Conservation (phyloP, 371 early-diverging fungal species). For the Circinella minor region DNA sequence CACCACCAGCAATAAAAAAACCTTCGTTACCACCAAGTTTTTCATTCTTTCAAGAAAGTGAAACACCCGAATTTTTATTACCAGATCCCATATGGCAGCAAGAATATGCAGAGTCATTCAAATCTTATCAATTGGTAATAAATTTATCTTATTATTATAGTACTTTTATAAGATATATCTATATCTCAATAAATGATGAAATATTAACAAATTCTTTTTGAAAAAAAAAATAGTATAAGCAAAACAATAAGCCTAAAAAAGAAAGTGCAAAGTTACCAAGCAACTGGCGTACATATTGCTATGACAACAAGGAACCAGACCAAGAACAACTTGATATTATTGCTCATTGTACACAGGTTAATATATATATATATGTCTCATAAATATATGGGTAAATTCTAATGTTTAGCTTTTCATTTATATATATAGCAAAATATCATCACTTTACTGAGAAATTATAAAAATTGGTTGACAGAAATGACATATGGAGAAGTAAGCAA, state of each 20-base stretch:
- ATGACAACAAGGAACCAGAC: slow-evolving; percentile 8
- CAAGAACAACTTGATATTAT: background rate
- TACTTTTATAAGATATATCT: background rate
- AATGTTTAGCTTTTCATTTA: background rate
- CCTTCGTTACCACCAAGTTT: slow-evolving; percentile 34
- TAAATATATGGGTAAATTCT: too few species aligned
- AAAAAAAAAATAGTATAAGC: slow-evolving; percentile 13
- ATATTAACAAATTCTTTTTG: too few species aligned
- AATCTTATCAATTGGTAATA: slow-evolving; percentile 33
- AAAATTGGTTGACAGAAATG: slow-evolving; percentile 35
- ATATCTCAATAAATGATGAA: too few species aligned
- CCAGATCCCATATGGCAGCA: slow-evolving; percentile 35
- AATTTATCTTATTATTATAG: background rate
- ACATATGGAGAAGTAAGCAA: slow-evolving; percentile 1
- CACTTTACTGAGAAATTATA: slow-evolving; percentile 26
- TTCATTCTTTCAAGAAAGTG: slow-evolving; percentile 20
- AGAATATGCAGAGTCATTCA: slow-evolving; percentile 28
- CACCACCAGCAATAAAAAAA: slow-evolving; percentile 29
- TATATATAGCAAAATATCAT: slow-evolving; percentile 16
- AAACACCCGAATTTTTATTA: slow-evolving; percentile 6
- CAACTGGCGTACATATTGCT: slow-evolving; percentile 22
- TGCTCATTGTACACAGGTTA: slow-evolving; percentile 10
- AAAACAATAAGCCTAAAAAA: slow-evolving; percentile 11
- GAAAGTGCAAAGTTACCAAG: slow-evolving; percentile 1
- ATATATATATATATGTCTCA: background rate